Conservation (phyloP, 2,329 filamentous ascomycete species). For the Oidium heveae region DNA sequence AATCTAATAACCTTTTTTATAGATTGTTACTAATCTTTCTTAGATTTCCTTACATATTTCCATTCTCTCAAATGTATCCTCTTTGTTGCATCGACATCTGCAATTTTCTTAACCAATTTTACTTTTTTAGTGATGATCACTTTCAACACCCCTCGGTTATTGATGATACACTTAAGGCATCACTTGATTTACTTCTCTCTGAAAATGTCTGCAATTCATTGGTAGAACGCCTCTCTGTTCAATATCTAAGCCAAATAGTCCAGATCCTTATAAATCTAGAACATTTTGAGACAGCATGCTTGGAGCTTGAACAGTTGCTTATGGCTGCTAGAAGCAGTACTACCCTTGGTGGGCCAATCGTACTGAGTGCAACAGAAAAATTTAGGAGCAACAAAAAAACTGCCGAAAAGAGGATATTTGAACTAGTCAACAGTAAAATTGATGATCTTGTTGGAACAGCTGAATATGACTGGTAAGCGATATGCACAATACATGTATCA, state of each 20-base stretch:
- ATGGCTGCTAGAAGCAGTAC: slow-evolving; percentile 64
- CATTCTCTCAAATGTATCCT: slow-evolving; percentile 97
- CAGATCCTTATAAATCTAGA: slow-evolving; percentile 96
- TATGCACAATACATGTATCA: no score
- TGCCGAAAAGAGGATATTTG: slow-evolving; percentile 92
- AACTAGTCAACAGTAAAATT: slow-evolving; percentile 95
- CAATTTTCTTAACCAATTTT: slow-evolving; percentile 95
- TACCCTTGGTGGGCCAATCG: slow-evolving; percentile 55
- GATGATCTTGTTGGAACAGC: slow-evolving; percentile 92
- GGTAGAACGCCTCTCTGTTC: slow-evolving; percentile 66
- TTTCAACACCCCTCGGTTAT: slow-evolving; percentile 79
- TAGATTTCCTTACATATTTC: slow-evolving; percentile 82
- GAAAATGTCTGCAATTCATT: slow-evolving; percentile 78
- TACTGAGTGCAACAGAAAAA: slow-evolving; percentile 57
- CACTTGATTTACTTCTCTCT: slow-evolving; percentile 82
- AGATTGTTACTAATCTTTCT: background rate
- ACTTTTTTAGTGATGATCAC: slow-evolving; percentile 90
- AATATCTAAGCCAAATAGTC: slow-evolving; percentile 92
- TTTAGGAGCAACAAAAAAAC: slow-evolving; percentile 85
- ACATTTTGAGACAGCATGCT: slow-evolving; percentile 84
- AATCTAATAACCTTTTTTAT: background rate
- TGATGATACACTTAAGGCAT: slow-evolving; percentile 74
- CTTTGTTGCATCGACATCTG: slow-evolving; percentile 94
- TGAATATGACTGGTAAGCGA: slow-evolving; percentile 65
- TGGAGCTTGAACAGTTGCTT: slow-evolving; percentile 66